Evolutionary conservation across 2,329 filamentous ascomycete species (phyloP).

Genomic region (Pezicula rhizophila): DNA sequence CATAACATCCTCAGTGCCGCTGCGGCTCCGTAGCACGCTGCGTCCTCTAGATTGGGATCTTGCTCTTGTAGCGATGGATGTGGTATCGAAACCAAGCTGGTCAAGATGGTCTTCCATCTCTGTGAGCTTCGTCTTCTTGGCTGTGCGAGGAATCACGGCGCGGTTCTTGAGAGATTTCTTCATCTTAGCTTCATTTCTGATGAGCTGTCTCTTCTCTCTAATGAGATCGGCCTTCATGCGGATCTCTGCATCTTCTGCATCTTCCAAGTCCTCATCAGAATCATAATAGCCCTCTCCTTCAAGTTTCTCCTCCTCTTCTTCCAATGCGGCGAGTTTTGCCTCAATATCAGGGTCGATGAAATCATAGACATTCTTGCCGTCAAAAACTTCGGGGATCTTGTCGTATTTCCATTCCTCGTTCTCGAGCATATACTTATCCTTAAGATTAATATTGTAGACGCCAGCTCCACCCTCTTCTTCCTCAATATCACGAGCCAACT

Average conservation of each 20-base stretch:
- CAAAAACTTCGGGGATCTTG: slow-evolving; percentile 86
- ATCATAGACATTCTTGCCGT: slow-evolving; percentile 97
- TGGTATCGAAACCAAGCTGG: slow-evolving; percentile 78
- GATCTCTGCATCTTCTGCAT: slow-evolving; percentile 82
- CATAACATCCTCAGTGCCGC: slow-evolving; percentile 67
- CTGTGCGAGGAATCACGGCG: slow-evolving; percentile 81
- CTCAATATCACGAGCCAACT: slow-evolving; percentile 79
- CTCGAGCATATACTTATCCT: slow-evolving; percentile 80
- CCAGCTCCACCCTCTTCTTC: slow-evolving; percentile 90
- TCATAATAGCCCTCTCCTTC: slow-evolving; percentile 93
- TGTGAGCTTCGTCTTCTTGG: slow-evolving; percentile 73
- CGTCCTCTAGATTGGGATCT: slow-evolving; percentile 68
- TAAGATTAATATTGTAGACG: slow-evolving; percentile 91
- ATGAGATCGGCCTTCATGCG: slow-evolving; percentile 91
- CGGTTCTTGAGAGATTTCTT: slow-evolving; percentile 97
- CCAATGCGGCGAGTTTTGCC: slow-evolving; percentile 80
- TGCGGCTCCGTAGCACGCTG: slow-evolving; percentile 55
- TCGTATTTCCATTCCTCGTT: slow-evolving; percentile 94
- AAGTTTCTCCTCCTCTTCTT: slow-evolving; percentile 91
- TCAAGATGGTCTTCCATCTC: slow-evolving; percentile 84
- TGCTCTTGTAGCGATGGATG: slow-evolving; percentile 66
- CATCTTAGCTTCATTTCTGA: slow-evolving; percentile 91
- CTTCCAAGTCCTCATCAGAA: slow-evolving; percentile 72
- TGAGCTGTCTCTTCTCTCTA: slow-evolving; percentile 86
- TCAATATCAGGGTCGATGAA: slow-evolving; percentile 97